Percentiles rank a stretch among this genome's conserved stretches.
Evolutionary conservation across 106 monocot genomes (phyloP).

Genomic region (Dendrobium officinale): DNA sequence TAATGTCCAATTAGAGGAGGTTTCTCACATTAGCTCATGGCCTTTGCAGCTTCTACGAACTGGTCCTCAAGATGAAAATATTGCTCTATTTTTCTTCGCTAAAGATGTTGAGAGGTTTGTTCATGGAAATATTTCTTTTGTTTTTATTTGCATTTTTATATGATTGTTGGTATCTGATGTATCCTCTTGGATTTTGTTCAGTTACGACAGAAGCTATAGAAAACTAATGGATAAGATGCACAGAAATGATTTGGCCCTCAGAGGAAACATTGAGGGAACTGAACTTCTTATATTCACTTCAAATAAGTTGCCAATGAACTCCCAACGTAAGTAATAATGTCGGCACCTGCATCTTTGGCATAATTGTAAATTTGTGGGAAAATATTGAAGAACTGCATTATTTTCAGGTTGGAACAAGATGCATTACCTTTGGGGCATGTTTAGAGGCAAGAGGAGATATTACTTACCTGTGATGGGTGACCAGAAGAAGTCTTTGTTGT

Average conservation of each 20-base stretch:
- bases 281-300: constrained; percentile 85
- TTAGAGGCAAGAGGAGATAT: constrained; percentile 32
- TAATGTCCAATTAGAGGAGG: constrained; percentile 55
- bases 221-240: constrained; percentile 57
- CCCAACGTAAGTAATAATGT: constrained; percentile 49
- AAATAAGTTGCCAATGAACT: constrained; percentile 45
- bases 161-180: constrained; percentile 6
- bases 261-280: constrained; percentile 42
- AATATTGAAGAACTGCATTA: not conserved
- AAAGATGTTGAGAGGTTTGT: constrained; percentile 61
- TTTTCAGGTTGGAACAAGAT: constrained; percentile 77
- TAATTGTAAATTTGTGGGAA: not conserved
- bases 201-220: constrained; percentile 54
- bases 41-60: constrained; percentile 46
- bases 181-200: constrained; percentile 11
- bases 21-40: constrained; percentile 39
- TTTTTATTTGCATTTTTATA: not conserved
- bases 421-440: constrained; percentile 73
- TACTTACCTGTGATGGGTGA: constrained; percentile 3
- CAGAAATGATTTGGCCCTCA: constrained; percentile 61
- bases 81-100: constrained; percentile 88
- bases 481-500: constrained; percentile 3
- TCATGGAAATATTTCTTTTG: not conserved
- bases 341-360: not conserved
- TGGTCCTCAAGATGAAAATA: constrained; percentile 54